Conservation (phyloP, 345 rosid species). For the Garcia nutans region DNA sequence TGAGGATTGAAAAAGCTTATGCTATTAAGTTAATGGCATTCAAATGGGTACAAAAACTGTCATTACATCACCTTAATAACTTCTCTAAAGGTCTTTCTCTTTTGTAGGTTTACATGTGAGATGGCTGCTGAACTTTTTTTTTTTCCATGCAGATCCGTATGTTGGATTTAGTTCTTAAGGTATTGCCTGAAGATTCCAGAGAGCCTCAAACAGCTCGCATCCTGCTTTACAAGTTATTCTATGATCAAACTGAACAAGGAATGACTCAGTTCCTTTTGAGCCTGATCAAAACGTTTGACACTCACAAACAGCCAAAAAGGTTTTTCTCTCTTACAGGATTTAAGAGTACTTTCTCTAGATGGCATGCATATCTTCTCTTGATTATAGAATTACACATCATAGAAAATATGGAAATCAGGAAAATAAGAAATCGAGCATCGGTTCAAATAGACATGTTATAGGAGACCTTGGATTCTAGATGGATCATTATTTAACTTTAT, state of each 20-base stretch:
- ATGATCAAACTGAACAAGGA: constrained; percentile 94
- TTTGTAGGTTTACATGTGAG: not conserved
- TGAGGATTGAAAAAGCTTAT: not conserved
- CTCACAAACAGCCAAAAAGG: constrained; percentile 87
- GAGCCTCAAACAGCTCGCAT: constrained; percentile 89
- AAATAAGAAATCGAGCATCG: not conserved
- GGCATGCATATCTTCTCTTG: not conserved
- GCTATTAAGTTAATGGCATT: not conserved
- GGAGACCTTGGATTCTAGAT: not conserved
- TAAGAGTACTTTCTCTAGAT: not conserved
- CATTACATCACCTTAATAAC: not conserved
- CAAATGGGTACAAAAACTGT: not conserved
- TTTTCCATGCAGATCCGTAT: constrained; percentile 58
- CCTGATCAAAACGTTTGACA: constrained; percentile 71
- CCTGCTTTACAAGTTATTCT: constrained; percentile 90
- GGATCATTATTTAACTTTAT: not conserved
- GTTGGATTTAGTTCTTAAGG: constrained; percentile 69
- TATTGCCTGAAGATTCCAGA: constrained; percentile 68
- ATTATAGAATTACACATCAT: not conserved
- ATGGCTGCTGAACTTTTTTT: constrained; percentile 8
- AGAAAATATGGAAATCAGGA: not conserved
- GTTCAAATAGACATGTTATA: not conserved
- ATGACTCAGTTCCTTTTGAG: constrained; percentile 87
- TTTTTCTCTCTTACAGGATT: constrained; percentile 18
- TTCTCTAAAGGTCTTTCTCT: not conserved